A percentile compares a stretch with the other conserved stretches of the same genome.
These are phyloP conservation scores for Acacia melanoxylon DNA, from an alignment of 306 rosid genomes.

Conservation along the genomic window DNA sequence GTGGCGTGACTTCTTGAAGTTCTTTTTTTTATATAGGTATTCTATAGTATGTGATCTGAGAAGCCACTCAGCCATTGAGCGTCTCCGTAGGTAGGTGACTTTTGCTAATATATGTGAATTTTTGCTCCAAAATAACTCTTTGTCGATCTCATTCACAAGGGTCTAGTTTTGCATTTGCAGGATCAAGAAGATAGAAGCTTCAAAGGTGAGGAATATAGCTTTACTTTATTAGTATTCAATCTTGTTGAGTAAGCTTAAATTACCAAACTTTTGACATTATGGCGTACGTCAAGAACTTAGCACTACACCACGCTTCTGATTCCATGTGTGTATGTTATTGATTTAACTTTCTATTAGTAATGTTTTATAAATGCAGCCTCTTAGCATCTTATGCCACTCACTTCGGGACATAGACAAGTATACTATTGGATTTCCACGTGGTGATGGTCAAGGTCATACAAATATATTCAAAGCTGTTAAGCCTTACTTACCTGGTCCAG, in stretches of 20 bases:
- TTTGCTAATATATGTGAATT: not conserved
- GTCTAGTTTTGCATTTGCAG: constrained; percentile 58
- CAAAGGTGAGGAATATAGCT: constrained; percentile 59
- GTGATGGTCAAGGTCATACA: constrained; percentile 88
- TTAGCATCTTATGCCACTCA: constrained; percentile 90
- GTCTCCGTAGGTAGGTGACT: constrained; percentile 74
- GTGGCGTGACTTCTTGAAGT: not conserved
- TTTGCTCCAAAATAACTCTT: not conserved
- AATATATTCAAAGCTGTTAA: constrained; percentile 78
- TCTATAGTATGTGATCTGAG: constrained; percentile 82
- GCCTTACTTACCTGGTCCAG: constrained; percentile 95
- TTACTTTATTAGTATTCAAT: constrained; percentile 20
- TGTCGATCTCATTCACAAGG: constrained; percentile 32
- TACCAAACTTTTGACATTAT: constrained; percentile 6
- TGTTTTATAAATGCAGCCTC: constrained; percentile 63
- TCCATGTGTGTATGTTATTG: not conserved
- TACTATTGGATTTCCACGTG: constrained; percentile 85
- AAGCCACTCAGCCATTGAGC: constrained; percentile 80
- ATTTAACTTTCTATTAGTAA: constrained; percentile 15
- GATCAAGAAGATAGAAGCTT: constrained; percentile 79
- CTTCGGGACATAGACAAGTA: constrained; percentile 84
- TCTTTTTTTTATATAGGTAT: constrained; percentile 53
- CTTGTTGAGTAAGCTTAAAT: constrained; percentile 8
- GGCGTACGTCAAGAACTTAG: not conserved
- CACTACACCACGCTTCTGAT: not conserved